Evolutionary conservation across 805 yeast genomes (phyloP), one percentile per base, ranked within the genome.

Genomic region (Wickerhamiella bombiphila): DNA sequence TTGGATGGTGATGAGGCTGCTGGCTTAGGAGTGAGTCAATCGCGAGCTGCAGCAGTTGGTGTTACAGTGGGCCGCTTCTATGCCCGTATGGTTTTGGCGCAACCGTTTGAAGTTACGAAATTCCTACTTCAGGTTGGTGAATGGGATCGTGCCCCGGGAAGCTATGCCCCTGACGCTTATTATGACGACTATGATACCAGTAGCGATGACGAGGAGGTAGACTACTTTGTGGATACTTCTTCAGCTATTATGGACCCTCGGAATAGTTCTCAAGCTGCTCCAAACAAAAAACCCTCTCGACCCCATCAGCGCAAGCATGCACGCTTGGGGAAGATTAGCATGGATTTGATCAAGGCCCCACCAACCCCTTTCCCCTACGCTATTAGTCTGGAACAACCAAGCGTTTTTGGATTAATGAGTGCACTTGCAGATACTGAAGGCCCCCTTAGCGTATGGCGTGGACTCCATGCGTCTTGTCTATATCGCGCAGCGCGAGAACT

Each of bases 81-180:
- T 60, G 56, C 73, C 38, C 74, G 74, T 42, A 72, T 76, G 32
- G 56, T 83, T 22, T 53, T 80, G 6, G 70, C 81, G 15, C 96
- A 91, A 57, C 97, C 98, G 2, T 76, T 86, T 56, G 96, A 88
- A 48, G 78, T 81, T 14, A 72, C 80, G 4, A 66, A 88, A 39
- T 65, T 82, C 46, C 63, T 86, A 20, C 59, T 85, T 40, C 97
- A 91, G 56, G 78, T 81, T 11, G 93, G 93, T 3, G 70, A 42
- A n/a, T 43, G 39, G 33, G 40, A 9, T 37, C 31, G n/a, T 31
- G 38, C 32, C 20, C 32, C 32, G 32, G 43, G 31, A 18, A 36
- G 36, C 22, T 36, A 37, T 29, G 42, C 45, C 19, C n/a, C n/a
- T n/a, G n/a, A n/a, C n/a, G 45, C 34, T 33, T 52, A 41, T 24